Evolutionary conservation across 2,329 filamentous ascomycete genomes (phyloP), one percentile per base, ranked within the genome.

Genomic region (Colletotrichum endophyticum): DNA sequence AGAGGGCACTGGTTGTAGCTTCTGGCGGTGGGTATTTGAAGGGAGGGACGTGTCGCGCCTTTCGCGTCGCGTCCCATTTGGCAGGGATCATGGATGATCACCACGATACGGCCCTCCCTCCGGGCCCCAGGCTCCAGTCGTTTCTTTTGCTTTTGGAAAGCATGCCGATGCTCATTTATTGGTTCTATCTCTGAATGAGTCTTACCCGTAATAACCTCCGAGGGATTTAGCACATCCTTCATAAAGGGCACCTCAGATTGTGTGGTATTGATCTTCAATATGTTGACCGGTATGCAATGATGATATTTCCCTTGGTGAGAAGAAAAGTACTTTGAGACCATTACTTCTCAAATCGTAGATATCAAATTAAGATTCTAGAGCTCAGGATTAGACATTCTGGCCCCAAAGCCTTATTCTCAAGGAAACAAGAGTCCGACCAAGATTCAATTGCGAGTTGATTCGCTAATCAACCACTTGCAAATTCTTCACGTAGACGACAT

Each of bases 401-500:
- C 19, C 39, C 2, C 5, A 49, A n/a, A 49, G 39, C 19, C 9
- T 4, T 49, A 12, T 49, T 2, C 19, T n/a, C 19, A 1, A 49
- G 19, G 39, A 6, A 49, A n/a, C 39, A 12, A n/a, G 9, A 3
- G 19, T 49, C 19, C 39, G 0, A 12, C 19, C 39, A 49, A n/a
- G 3, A 49, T 49, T 49, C 1, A 49, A 49, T 49, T 49, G 19
- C 0, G 9, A 1, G 9, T 11, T n/a, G 39, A 0, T 2, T 1
- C 19, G 39, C 39, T n/a, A 6, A n/a, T 49, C 9, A 49, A 49
- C 39, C 19, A 49, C 39, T n/a, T n/a, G n/a, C n/a, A n/a, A n/a
- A n/a, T n/a, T n/a, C 39, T 8, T 39, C 36, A 6, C 19, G 19
- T 9, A 44, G 39, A 44, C 39, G 39, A 49, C 39, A 0, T 12